phyloP scores from a whole-genome alignment of 140 eudicot species.

The Bidens hawaiensis region DNA sequence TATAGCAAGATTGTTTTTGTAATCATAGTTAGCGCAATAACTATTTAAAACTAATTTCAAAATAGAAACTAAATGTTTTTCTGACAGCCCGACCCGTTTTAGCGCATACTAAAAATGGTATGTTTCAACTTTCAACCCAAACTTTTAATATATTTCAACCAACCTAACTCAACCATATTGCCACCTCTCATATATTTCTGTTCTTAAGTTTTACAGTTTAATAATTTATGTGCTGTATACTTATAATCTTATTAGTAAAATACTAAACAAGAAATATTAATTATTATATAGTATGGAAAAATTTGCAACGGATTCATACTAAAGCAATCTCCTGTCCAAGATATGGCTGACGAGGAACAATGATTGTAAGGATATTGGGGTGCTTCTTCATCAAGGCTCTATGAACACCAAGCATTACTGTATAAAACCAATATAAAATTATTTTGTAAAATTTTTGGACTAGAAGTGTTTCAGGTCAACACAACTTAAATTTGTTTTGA shows the following conservation, averaged over 20 bases:
- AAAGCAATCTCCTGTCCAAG: constrained; percentile 53
- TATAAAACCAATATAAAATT: constrained; percentile 11
- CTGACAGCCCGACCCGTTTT: neutral
- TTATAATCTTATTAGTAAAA: neutral
- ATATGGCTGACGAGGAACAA: constrained; percentile 85
- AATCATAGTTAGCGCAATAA: neutral
- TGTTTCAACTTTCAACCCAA: neutral
- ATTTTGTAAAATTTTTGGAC: neutral
- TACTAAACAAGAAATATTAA: neutral
- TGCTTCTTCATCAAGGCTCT: constrained; percentile 44
- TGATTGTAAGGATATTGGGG: constrained; percentile 54
- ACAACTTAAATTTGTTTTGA: neutral
- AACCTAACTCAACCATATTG: neutral
- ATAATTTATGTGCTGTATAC: neutral
- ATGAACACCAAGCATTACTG: constrained; percentile 82
- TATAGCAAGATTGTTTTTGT: neutral
- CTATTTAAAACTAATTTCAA: neutral
- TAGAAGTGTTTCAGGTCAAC: neutral
- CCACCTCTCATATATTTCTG: constrained; percentile 4
- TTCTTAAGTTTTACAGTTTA: neutral
- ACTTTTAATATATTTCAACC: neutral
- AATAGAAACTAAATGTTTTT: neutral
- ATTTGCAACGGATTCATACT: constrained; percentile 43
- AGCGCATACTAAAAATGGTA: neutral
- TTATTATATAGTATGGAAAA: neutral